Evolutionary conservation across 1,284 basidiomycete species (phyloP), one percentile per base, ranked within the genome.

Genomic region (Cutaneotrichosporon mucoides): DNA sequence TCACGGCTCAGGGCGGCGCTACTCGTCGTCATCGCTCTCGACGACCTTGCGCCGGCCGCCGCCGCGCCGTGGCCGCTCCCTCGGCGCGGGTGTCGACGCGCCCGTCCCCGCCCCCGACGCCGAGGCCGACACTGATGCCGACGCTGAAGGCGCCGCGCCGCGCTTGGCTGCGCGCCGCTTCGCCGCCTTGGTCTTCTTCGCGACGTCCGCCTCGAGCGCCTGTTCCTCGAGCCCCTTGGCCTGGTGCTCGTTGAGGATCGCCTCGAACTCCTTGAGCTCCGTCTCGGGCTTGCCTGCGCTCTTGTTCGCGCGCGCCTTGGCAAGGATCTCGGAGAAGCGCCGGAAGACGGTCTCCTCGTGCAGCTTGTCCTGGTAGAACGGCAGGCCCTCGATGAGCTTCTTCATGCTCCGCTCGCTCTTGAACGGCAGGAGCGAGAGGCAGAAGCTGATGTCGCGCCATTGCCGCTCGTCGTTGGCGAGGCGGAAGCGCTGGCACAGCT

Each of bases 361-460:
- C 40, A 99, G 81, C 79, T 99, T 99, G 81, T 99, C 95, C 63
- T 92, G 88, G 72, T 99, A 97, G 78, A 86, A 88, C 49, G 87
- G 88, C 49, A 96, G 75, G 0, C 91, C 92, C 63, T 98, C 94
- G 68, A 94, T 90, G 62, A 99, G 84, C 77, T 94, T 97, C 85
- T 96, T 97, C 73, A 98, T 84, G 0, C 92, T 93, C 15, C 90
- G 84, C 68, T 99, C 95, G 1, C 91, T 94, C 77, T 98, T 98
- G 87, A 92, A 99, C 0, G 93, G 94, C 35, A 99, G 82, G 3
- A 98, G 79, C 0, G 92, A 93, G 3, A 99, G 81, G 76, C 96
- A 99, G 79, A 88, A 98, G 0, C 94, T 91, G 64, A 99, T 94
- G 71, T 99, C 95, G 40, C 92, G 85, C 95, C 96, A 99, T 76